A percentile compares a stretch with the other conserved stretches of the same genome.
Conservation (phyloP, 2,329 filamentous ascomycete genomes). For the Chrysoporthe cubensis region DNA sequence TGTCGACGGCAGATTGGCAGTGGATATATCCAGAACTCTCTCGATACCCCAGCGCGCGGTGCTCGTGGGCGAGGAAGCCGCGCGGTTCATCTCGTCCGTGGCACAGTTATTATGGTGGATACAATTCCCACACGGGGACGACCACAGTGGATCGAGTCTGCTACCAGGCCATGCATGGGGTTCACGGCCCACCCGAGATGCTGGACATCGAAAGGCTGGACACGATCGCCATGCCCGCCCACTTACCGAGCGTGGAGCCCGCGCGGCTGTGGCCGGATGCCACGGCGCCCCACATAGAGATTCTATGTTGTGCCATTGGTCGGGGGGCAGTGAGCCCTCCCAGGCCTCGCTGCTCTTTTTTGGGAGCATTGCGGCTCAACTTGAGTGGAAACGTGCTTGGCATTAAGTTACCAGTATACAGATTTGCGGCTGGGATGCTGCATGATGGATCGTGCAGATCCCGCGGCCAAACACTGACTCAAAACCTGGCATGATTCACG, state of each 20-base stretch:
- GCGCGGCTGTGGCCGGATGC: not conserved
- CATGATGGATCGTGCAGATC: not conserved
- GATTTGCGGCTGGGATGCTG: not conserved
- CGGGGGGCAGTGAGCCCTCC: not conserved
- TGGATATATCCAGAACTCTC: conserved; percentile 3
- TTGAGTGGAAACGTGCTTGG: not conserved
- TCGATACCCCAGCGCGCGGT: not conserved
- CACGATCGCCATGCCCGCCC: not conserved
- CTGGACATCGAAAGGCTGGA: not conserved
- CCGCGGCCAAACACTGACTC: conserved; percentile 2
- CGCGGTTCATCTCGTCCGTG: conserved; percentile 1
- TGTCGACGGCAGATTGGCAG: conserved; percentile 2
- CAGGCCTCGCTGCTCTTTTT: not conserved
- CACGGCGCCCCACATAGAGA: not conserved
- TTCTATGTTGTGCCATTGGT: conserved; percentile 10
- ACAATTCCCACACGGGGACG: conserved; percentile 1
- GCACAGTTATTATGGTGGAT: conserved; percentile 15
- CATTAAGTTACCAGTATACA: not conserved
- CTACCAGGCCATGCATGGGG: conserved; percentile 6
- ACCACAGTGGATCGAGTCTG: conserved; percentile 7
- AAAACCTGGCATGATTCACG: conserved; percentile 1
- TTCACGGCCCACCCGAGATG: not conserved
- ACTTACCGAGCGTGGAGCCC: not conserved
- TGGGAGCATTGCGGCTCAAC: not conserved
- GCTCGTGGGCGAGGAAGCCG: not conserved